These are phyloP conservation scores for Penicillium arizonense DNA, from an alignment of 495 filamentous ascomycete species.

Conservation along the genomic window DNA sequence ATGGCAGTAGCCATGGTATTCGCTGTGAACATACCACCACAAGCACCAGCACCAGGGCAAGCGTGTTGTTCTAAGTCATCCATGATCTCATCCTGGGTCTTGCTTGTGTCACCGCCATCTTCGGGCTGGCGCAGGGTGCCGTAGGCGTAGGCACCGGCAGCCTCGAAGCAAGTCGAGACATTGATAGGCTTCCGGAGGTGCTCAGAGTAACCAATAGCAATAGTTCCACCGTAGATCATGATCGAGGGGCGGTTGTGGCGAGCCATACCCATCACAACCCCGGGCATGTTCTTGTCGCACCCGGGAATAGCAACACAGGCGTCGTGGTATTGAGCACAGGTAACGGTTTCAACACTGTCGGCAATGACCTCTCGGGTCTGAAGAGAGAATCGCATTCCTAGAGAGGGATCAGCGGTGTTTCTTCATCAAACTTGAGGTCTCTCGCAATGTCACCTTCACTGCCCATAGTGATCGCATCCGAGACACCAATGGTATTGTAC, in stretches of 20 bases:
- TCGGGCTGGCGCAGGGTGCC: conserved; percentile 59
- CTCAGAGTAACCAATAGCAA: conserved; percentile 78
- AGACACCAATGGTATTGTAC: conserved; percentile 93
- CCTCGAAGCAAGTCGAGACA: conserved; percentile 88
- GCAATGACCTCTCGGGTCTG: conserved; percentile 94
- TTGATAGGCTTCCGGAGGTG: conserved; percentile 81
- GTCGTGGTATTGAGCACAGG: conserved; percentile 84
- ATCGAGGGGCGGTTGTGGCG: conserved; percentile 86
- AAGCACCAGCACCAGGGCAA: conserved; percentile 91
- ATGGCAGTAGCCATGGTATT: conserved; percentile 98
- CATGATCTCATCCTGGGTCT: conserved; percentile 75
- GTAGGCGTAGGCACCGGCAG: conserved; percentile 82
- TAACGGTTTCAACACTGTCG: conserved; percentile 90
- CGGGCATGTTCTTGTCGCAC: conserved; percentile 99
- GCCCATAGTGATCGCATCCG: conserved; percentile 95
- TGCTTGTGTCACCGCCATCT: conserved; percentile 54
- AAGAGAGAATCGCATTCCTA: conserved; percentile 96
- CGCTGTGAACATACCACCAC: conserved; percentile 95
- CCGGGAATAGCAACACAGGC: conserved; percentile 94
- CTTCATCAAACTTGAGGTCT: not conserved
- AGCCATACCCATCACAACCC: conserved; percentile 77
- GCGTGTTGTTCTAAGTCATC: conserved; percentile 82
- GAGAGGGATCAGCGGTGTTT: not conserved
- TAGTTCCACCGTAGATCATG: conserved; percentile 89
- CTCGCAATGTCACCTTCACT: conserved; percentile 64